Conservation (phyloP, 1,284 basidiomycete genomes). For the Cutaneotrichosporon spelunceum region DNA sequence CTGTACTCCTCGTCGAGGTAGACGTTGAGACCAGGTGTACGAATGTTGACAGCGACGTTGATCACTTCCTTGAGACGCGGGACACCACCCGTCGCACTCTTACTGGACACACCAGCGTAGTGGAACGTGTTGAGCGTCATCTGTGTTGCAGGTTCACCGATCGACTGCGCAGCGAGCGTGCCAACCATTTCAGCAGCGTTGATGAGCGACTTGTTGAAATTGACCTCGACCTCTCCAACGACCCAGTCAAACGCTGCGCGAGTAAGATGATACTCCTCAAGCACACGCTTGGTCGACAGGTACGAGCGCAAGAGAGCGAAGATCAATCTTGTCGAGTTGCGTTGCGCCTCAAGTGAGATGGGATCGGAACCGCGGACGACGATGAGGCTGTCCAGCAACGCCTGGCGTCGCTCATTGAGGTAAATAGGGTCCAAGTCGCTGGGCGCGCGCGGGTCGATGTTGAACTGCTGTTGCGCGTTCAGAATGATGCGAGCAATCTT, state of each 20-base stretch:
- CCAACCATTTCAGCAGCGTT: slow-evolving; percentile 99
- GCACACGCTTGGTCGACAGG: slow-evolving; percentile 74
- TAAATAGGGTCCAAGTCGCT: slow-evolving; percentile 87
- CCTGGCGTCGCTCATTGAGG: slow-evolving; percentile 74
- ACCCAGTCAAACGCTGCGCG: slow-evolving; percentile 97
- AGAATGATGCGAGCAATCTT: slow-evolving; percentile 93
- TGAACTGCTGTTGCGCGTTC: slow-evolving; percentile 96
- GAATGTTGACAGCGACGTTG: slow-evolving; percentile 97
- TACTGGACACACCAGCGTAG: slow-evolving; percentile 96
- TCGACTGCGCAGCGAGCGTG: slow-evolving; percentile 94
- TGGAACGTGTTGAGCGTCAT: slow-evolving; percentile 99
- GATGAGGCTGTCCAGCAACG: slow-evolving; percentile 67
- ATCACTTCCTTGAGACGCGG: slow-evolving; percentile 98
- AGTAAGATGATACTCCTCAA: slow-evolving; percentile 82
- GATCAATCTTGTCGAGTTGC: slow-evolving; percentile 89
- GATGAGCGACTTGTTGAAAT: slow-evolving; percentile 86
- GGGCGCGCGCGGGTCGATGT: slow-evolving; percentile 88
- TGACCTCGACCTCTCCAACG: slow-evolving; percentile 88
- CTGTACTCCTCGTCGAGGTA: slow-evolving; percentile 74
- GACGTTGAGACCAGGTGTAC: slow-evolving; percentile 91
- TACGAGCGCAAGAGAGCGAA: slow-evolving; percentile 87
- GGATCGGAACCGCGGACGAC: slow-evolving; percentile 82
- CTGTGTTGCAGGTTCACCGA: slow-evolving; percentile 98
- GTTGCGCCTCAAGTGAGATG: slow-evolving; percentile 72
- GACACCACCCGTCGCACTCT: slow-evolving; percentile 97